Base-by-base conservation (phyloP, 192 early-diverging fungal species). In the Haplosporangium gracile region DNA sequence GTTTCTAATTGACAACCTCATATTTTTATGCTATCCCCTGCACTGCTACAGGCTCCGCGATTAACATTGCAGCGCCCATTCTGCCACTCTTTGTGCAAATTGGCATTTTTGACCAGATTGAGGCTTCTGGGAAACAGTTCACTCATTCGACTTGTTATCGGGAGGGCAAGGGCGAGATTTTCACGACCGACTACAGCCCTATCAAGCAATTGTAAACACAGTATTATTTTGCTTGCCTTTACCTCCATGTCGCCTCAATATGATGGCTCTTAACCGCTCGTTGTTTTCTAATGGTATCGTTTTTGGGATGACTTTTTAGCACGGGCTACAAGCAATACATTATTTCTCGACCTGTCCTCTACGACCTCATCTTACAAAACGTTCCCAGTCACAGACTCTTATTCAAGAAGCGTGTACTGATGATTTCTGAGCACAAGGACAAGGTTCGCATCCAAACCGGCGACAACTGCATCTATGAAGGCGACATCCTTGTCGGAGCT, bases 401-500 rank as follows among this genome's bases (percentile, higher is more conserved):
- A 6, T 69, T 83, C 76, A 47, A 26, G 8, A 83, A 77, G 32
- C 77, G 78, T 22, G 63, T 78, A 18, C 70, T 74, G 22, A 70
- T 76, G 8, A 22, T 74, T 4, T 26, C 43, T n/a, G 76, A 83
- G 49, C 73, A 72, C 60, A 68, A 72, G 10, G 75, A 77, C 0
- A 72, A 76, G 43, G 82, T 78, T 1, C 51, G 47, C n/a, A 70
- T 83, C 45, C 70, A 70, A 10, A 78, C 76, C 47, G 70, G 75
- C 16, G 76, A 83, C 51, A 77, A 77, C 63, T 70, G 60, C 1
- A 69, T 76, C 10, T 77, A 77, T 51, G 70, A 77, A 2, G 75
- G 71, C 5, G 82, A 83, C 24, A 78, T 83, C 9, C 76, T 83
- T 40, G 65, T 83, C 1, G 82, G 82, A 11, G 76, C 82, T 16